Base-by-base conservation (phyloP, 495 filamentous ascomycete genomes). In the Aspergillus sclerotioniger region DNA sequence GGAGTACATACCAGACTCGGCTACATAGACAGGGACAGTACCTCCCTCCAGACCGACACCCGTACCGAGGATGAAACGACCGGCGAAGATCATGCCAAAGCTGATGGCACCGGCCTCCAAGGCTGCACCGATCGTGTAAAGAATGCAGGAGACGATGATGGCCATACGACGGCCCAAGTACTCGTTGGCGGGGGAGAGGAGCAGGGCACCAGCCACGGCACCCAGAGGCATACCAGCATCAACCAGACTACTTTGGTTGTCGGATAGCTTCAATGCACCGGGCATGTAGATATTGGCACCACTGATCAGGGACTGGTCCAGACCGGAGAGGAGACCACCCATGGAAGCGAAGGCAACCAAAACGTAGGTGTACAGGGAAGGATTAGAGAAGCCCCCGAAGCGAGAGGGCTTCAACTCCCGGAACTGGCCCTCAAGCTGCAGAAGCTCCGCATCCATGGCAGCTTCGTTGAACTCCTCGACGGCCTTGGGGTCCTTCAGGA, bases 311-410 rank as follows among this genome's bases (percentile, higher is more conserved):
- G 78, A 84, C 67, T 85, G 83, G 62, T 87, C 84, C 9, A 87
- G 71, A 63, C 83, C 84, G 10, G 82, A 85, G 1, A 87, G 76
- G 32, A 87, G 57, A 63, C 83, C 84, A 55, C 82, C 82, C 78
- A 85, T 82, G 3, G 80, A 83, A 28, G 83, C 84, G 61, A 87
- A 86, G 29, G 73, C 82, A n/a, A 85, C 83, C 9, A 87, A 76
- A 13, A 87, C 63, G 64, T 76, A 85, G 33, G 82, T 85, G 61
- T 84, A 87, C 45, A 67, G 39, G 35, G 67, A 69, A 0, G 78
- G 78, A 59, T 76, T 76, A 39, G 67, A 57, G 53, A 61, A 56
- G 29, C 51, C 28, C 16, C 50, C 32, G 53, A 60, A 60, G 37
- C 62, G 58, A n/a, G 67, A 51, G 57, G 63, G 64, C 52, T 70